Conservation (phyloP, 306 rosid genomes). For the Pachyrhizus erosus region DNA sequence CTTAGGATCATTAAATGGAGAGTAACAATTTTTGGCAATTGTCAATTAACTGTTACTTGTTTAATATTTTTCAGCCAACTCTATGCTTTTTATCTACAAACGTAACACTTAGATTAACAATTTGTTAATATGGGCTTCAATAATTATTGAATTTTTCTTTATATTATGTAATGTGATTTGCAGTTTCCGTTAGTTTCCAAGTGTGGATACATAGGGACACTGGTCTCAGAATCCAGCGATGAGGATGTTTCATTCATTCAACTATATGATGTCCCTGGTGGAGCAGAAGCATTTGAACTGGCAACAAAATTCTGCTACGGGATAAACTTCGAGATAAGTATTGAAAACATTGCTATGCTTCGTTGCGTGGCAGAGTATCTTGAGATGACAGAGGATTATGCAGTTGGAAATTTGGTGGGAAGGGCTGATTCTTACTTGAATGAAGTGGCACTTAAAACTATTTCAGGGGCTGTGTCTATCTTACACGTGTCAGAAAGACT, state of each 20-base stretch:
- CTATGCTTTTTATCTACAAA: background rate
- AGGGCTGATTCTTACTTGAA: conserved; percentile 79
- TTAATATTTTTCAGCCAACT: background rate
- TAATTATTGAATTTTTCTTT: conserved; percentile 13
- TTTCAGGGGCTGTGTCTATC: conserved; percentile 73
- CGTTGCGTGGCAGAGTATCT: conserved; percentile 87
- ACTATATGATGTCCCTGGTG: conserved; percentile 79
- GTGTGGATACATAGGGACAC: conserved; percentile 75
- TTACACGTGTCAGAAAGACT: conserved; percentile 64
- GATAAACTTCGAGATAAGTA: conserved; percentile 77
- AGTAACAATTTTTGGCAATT: background rate
- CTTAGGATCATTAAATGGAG: background rate
- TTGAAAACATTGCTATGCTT: conserved; percentile 73
- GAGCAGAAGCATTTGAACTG: conserved; percentile 84
- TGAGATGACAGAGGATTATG: conserved; percentile 84
- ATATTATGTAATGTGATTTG: conserved; percentile 36
- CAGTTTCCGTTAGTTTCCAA: conserved; percentile 89
- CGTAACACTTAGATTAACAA: background rate
- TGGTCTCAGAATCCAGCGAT: conserved; percentile 71
- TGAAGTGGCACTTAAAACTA: conserved; percentile 77
- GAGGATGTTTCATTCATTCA: conserved; percentile 65
- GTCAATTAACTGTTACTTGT: background rate
- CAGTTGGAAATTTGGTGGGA: conserved; percentile 74
- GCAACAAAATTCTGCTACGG: conserved; percentile 94
- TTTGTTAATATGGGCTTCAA: background rate